Percentiles rank a stretch among this genome's conserved stretches.
Conservation (phyloP, 148 eudicot genomes). For the Fagopyrum homotropicum region DNA sequence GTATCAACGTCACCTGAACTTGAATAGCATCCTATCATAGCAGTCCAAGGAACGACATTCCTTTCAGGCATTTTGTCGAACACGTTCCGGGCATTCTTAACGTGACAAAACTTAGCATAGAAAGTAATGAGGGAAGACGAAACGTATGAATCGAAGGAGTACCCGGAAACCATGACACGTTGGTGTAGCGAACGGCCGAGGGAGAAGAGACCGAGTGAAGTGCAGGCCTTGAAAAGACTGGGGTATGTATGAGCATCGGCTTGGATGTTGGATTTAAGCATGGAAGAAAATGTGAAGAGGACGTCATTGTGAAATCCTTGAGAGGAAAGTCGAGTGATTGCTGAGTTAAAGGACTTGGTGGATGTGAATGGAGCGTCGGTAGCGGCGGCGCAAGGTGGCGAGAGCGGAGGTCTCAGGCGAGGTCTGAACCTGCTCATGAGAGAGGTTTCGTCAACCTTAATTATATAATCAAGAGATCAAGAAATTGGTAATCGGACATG, state of each 20-base stretch:
- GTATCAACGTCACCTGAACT: constrained; percentile 26
- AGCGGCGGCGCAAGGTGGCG: constrained; percentile 20
- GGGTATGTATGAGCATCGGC: constrained; percentile 81
- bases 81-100: constrained; percentile 47
- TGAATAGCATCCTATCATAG: constrained; percentile 66
- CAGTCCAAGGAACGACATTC: constrained; percentile 76
- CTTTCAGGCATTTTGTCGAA: constrained; percentile 64
- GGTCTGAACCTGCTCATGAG: constrained; percentile 28
- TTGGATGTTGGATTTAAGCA: constrained; percentile 40
- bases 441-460: background rate
- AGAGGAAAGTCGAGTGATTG: constrained; percentile 53
- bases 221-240: constrained; percentile 64
- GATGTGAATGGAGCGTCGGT: constrained; percentile 19
- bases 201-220: constrained; percentile 36
- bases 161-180: constrained; percentile 44
- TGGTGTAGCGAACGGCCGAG: constrained; percentile 60
- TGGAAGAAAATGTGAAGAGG: constrained; percentile 45
- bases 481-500: no score
- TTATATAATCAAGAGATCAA: no score
- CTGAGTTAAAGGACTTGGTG: constrained; percentile 50
- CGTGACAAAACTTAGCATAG: constrained; percentile 42
- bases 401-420: constrained; percentile 14
- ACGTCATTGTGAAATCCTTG: constrained; percentile 43
- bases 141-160: constrained; percentile 53
- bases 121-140: constrained; percentile 63